A percentile compares a stretch with the other conserved stretches of the same genome.
Evolutionary conservation across 345 rosid species (phyloP).

Genomic region (Ceriops tagal): DNA sequence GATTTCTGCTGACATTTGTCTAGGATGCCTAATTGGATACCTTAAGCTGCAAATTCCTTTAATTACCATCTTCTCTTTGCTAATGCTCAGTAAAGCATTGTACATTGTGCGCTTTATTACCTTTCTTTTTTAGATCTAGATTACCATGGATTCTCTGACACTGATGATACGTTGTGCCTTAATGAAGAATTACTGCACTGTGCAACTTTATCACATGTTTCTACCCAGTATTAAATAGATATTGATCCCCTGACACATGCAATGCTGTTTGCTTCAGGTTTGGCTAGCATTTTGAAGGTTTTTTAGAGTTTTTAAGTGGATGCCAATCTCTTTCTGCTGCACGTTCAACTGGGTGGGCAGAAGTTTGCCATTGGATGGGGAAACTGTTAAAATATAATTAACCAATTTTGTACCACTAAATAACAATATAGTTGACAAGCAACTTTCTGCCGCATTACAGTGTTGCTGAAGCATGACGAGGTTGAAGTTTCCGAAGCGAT

Average conservation of each 20-base stretch:
- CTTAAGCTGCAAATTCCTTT: too few relatives aligned
- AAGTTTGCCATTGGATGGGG: background rate
- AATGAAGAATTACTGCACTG: too few relatives aligned
- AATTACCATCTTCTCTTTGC: too few relatives aligned
- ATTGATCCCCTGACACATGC: background rate
- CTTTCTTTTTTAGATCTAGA: too few relatives aligned
- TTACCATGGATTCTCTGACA: too few relatives aligned
- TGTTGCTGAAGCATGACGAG: conserved; percentile 42
- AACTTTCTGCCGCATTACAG: conserved; percentile 11
- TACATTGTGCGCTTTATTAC: too few relatives aligned
- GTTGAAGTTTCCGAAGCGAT: conserved; percentile 69
- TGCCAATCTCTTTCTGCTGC: background rate
- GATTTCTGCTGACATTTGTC: too few relatives aligned
- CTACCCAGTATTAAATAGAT: background rate
- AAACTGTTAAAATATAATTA: background rate
- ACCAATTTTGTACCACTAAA: background rate
- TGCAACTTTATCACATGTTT: too few relatives aligned
- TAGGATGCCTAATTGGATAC: too few relatives aligned
- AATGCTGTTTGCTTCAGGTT: background rate
- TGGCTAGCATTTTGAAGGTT: background rate
- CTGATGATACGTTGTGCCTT: too few relatives aligned
- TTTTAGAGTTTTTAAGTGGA: background rate
- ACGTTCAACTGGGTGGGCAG: background rate
- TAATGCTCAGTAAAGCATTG: too few relatives aligned
- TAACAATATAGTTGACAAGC: conserved; percentile 8